Evolutionary conservation across 495 filamentous ascomycete genomes (phyloP).

Genomic region (Darksidea phi): DNA sequence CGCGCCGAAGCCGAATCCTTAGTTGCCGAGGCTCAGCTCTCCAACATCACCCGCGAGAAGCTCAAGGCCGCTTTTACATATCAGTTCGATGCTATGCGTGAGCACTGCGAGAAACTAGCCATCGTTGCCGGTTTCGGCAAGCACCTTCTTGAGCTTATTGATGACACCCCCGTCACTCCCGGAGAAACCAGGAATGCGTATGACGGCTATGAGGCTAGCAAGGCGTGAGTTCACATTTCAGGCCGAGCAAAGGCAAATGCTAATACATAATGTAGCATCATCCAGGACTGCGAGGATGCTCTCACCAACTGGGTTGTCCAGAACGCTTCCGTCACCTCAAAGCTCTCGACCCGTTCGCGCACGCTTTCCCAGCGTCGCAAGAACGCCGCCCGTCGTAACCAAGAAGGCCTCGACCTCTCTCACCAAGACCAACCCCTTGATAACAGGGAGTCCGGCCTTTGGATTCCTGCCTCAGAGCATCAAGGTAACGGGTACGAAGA

Average conservation of each 20-base stretch:
- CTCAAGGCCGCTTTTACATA: conserved; percentile 97
- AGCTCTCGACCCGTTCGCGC: conserved; percentile 78
- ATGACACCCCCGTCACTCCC: conserved; percentile 94
- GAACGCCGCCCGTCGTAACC: conserved; percentile 60
- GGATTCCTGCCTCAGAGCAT: conserved; percentile 84
- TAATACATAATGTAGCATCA: conserved; percentile 60
- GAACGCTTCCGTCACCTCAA: conserved; percentile 81
- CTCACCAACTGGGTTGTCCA: conserved; percentile 94
- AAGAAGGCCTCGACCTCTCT: conserved; percentile 74
- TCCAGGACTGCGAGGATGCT: conserved; percentile 97
- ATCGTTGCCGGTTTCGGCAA: conserved; percentile 97
- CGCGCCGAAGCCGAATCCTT: conserved; percentile 97
- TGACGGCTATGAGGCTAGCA: conserved; percentile 97
- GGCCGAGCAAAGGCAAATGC: background rate
- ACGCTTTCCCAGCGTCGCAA: conserved; percentile 82
- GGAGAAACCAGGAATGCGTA: conserved; percentile 95
- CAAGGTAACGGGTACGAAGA: conserved; percentile 55
- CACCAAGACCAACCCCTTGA: conserved; percentile 80
- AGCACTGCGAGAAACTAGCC: conserved; percentile 97
- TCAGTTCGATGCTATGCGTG: conserved; percentile 94
- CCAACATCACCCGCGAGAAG: conserved; percentile 99
- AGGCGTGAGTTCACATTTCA: conserved; percentile 55
- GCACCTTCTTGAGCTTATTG: conserved; percentile 90
- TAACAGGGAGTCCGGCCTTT: conserved; percentile 74
- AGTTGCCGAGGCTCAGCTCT: conserved; percentile 94